Percentiles rank a stretch among this genome's conserved stretches.
These are phyloP conservation scores for Avena atlantica DNA, from an alignment of 176 grass and related monocot species.

Conservation along the genomic window DNA sequence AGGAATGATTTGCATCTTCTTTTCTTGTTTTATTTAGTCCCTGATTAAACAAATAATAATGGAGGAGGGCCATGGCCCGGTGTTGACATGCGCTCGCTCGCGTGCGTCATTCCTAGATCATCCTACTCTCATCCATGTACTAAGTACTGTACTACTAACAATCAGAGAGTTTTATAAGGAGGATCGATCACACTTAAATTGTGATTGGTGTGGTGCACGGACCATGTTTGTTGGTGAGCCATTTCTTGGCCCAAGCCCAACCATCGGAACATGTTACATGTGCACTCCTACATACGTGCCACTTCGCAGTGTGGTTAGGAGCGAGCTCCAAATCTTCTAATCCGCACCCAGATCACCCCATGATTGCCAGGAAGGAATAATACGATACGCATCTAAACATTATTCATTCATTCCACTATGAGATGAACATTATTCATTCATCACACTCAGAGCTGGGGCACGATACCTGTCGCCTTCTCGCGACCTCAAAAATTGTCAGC, in stretches of 20 bases:
- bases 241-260: background rate
- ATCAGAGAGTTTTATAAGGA: background rate
- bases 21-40: background rate
- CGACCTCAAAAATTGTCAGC: background rate
- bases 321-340: background rate
- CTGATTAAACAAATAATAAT: background rate
- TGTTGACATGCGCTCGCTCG: slow-evolving; percentile 28
- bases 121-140: background rate
- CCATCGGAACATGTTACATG: background rate
- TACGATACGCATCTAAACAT: slow-evolving; percentile 20
- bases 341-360: background rate
- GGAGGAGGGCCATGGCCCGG: background rate
- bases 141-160: too few relatives aligned
- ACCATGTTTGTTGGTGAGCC: background rate
- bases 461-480: background rate
- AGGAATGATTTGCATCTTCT: background rate
- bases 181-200: background rate
- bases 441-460: background rate
- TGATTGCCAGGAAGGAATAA: background rate
- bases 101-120: slow-evolving; percentile 38
- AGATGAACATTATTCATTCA: too few relatives aligned
- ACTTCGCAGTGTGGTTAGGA: background rate
- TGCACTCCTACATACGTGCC: too few relatives aligned
- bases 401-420: background rate
- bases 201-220: background rate